These are phyloP conservation scores for Myxozyma mucilagina DNA, from an alignment of 805 yeast genomes.

Conservation along the genomic window DNA sequence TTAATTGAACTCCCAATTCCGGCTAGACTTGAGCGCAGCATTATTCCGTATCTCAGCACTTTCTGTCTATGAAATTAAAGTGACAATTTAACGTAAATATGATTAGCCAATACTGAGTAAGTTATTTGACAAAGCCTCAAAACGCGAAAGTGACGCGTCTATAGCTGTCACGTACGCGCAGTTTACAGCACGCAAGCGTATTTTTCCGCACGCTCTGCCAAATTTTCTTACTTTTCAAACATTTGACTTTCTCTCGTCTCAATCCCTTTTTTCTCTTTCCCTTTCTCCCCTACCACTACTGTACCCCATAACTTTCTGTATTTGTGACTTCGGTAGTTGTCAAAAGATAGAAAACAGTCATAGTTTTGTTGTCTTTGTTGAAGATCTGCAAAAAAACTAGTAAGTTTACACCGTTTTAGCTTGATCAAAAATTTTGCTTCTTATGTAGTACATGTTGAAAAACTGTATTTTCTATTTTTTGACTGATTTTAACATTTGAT, in stretches of 20 bases:
- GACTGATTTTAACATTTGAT: too few relatives aligned
- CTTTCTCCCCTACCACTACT: background rate
- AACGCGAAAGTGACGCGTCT: background rate
- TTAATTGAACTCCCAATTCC: background rate
- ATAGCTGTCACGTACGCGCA: background rate
- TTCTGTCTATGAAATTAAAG: too few relatives aligned
- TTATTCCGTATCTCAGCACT: too few relatives aligned
- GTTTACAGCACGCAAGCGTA: background rate
- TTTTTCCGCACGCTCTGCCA: background rate
- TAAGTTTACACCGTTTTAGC: too few relatives aligned
- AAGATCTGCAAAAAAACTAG: background rate
- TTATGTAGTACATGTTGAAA: too few relatives aligned
- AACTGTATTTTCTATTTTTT: too few relatives aligned
- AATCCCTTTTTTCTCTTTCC: background rate
- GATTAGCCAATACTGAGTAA: too few relatives aligned
- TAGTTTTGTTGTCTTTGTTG: background rate
- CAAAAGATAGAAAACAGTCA: background rate
- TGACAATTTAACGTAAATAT: too few relatives aligned
- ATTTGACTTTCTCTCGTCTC: background rate
- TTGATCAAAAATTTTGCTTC: too few relatives aligned
- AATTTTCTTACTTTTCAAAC: background rate
- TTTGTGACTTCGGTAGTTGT: background rate
- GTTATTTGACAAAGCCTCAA: background rate
- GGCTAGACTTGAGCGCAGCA: background rate
- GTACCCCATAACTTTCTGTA: background rate